Evolutionary conservation across 1,139 yeast genomes (phyloP).

Genomic region (Wickerhamomyces sp.): DNA sequence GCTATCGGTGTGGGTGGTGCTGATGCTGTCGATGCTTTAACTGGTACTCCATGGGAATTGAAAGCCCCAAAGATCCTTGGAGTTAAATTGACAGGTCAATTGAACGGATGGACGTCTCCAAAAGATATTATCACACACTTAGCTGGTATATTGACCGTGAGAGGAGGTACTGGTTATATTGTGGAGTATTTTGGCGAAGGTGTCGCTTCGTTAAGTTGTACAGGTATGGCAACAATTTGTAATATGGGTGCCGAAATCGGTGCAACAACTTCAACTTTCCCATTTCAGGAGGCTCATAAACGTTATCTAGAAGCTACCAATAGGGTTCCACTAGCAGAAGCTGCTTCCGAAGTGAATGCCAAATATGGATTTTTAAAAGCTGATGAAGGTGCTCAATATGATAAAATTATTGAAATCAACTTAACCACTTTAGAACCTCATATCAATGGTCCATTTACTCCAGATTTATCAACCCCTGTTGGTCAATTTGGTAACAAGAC

Average conservation of each 20-base stretch:
- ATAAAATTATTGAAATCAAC: constrained; percentile 76
- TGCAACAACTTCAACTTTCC: constrained; percentile 96
- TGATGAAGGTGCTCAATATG: constrained; percentile 80
- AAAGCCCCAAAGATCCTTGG: constrained; percentile 94
- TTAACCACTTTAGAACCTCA: constrained; percentile 77
- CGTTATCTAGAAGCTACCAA: constrained; percentile 78
- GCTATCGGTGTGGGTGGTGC: constrained; percentile 99
- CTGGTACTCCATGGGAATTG: constrained; percentile 99
- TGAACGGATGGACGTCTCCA: constrained; percentile 93
- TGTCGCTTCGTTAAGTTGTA: constrained; percentile 77
- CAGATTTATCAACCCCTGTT: constrained; percentile 86
- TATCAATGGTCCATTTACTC: constrained; percentile 93
- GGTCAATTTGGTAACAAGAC: constrained; percentile 66
- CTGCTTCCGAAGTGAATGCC: constrained; percentile 64
- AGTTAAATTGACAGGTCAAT: constrained; percentile 80
- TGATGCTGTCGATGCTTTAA: constrained; percentile 94
- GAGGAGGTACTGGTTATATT: constrained; percentile 96
- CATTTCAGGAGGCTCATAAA: constrained; percentile 84
- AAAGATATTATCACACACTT: constrained; percentile 90
- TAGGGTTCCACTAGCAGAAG: constrained; percentile 75
- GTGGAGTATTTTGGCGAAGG: constrained; percentile 97
- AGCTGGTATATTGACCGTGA: constrained; percentile 87
- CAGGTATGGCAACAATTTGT: constrained; percentile 99
- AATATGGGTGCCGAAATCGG: constrained; percentile 99
- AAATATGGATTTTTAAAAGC: constrained; percentile 65